phyloP scores from a whole-genome alignment of 306 rosid species.

The Fragaria iinumae region DNA sequence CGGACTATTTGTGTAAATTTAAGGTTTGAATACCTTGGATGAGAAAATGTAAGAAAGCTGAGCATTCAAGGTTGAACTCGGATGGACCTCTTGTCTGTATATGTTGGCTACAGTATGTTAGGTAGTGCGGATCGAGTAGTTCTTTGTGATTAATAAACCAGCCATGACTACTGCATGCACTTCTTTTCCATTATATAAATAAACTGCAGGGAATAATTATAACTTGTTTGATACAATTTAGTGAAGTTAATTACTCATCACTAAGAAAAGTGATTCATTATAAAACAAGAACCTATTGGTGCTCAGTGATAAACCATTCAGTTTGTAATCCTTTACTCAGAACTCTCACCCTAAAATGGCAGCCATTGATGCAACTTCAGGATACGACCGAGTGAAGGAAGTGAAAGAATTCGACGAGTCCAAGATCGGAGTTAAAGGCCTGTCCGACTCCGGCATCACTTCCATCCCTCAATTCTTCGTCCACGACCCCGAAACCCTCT shows the following conservation, averaged over 20 bases:
- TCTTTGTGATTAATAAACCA: background rate
- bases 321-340: too few relatives aligned
- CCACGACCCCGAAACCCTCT: conserved; percentile 35
- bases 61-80: too few relatives aligned
- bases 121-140: too few relatives aligned
- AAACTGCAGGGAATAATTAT: too few relatives aligned
- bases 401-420: conserved; percentile 44
- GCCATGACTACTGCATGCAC: background rate
- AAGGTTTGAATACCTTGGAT: too few relatives aligned
- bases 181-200: background rate
- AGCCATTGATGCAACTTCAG: background rate
- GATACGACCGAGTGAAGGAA: conserved; percentile 31
- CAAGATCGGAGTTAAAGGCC: conserved; percentile 50
- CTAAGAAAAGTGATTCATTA: background rate
- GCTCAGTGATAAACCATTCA: background rate
- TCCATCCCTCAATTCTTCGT: conserved; percentile 37
- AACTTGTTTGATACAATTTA: background rate
- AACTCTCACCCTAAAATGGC: background rate
- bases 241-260: background rate
- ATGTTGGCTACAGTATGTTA: too few relatives aligned
- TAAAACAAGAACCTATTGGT: background rate
- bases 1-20: too few relatives aligned
- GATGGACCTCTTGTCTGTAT: too few relatives aligned
- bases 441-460: conserved; percentile 47
- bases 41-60: too few relatives aligned